Conservation (phyloP, 345 rosid genomes). For the Hibiscus syriacus region DNA sequence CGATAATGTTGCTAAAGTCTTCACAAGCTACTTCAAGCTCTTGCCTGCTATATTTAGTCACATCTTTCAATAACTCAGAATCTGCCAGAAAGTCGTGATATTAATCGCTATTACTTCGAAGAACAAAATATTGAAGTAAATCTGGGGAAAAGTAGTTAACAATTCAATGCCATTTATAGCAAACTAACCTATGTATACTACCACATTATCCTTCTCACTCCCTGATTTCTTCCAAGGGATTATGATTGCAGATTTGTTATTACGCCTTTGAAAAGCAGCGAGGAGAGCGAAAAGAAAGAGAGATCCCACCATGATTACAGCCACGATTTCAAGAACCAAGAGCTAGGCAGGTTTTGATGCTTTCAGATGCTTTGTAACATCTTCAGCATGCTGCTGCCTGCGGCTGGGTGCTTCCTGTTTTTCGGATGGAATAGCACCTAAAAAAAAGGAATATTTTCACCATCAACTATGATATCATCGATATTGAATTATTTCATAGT, state of each 20-base stretch:
- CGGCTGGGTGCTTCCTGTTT: conserved; percentile 30
- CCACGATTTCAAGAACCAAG: conserved; percentile 69
- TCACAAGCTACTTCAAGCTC: conserved; percentile 98
- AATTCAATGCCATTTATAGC: conserved; percentile 3
- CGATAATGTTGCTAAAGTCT: conserved; percentile 97
- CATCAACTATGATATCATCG: conserved; percentile 4
- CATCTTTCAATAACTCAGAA: conserved; percentile 72
- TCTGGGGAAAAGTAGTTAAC: neutral
- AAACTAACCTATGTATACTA: conserved; percentile 64
- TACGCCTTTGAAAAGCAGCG: conserved; percentile 63
- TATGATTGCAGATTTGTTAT: conserved; percentile 64
- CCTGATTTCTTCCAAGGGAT: conserved; percentile 95
- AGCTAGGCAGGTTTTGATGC: conserved; percentile 80
- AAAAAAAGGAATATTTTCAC: conserved; percentile 11
- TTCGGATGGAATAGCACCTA: conserved; percentile 43
- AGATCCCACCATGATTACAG: conserved; percentile 72
- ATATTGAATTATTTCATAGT: neutral
- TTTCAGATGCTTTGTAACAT: conserved; percentile 38
- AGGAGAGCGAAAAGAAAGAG: conserved; percentile 51
- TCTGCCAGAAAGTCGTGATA: conserved; percentile 32
- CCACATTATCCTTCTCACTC: conserved; percentile 60
- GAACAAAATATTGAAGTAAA: neutral
- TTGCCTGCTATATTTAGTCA: conserved; percentile 69
- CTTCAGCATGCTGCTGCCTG: conserved; percentile 42
- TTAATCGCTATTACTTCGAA: neutral